Percentiles rank a stretch among this genome's conserved stretches.
Evolutionary conservation across 805 yeast genomes (phyloP).

Genomic region (Metschnikowia gelsemii): DNA sequence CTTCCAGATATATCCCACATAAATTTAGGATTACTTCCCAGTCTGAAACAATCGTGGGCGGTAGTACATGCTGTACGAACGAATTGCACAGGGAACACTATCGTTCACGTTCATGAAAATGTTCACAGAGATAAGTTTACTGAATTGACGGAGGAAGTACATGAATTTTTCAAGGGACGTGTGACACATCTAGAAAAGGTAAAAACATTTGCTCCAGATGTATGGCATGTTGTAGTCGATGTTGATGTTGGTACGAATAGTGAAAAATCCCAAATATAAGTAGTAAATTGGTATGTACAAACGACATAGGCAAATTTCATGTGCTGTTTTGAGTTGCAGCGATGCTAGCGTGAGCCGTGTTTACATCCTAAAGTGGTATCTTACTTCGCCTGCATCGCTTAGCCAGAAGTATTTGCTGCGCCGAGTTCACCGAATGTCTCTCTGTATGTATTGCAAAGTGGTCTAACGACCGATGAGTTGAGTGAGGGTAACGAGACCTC

Average conservation of each 20-base stretch:
- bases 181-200: slow-evolving; percentile 56
- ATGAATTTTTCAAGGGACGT: slow-evolving; percentile 19
- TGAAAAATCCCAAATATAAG: too few relatives aligned
- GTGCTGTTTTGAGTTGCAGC: background rate
- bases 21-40: slow-evolving; percentile 77
- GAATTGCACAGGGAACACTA: slow-evolving; percentile 13
- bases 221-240: slow-evolving; percentile 67
- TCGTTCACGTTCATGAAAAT: slow-evolving; percentile 75
- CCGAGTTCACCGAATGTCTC: background rate
- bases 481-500: too few relatives aligned
- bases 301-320: too few relatives aligned
- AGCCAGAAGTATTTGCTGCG: slow-evolving; percentile 1
- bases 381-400: too few relatives aligned
- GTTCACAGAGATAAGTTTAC: slow-evolving; percentile 47
- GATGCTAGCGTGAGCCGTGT: background rate
- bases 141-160: slow-evolving; percentile 23
- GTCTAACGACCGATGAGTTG: too few relatives aligned
- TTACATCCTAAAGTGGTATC: too few relatives aligned
- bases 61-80: slow-evolving; percentile 16
- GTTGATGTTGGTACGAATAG: slow-evolving; percentile 1
- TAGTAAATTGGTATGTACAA: too few relatives aligned
- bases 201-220: slow-evolving; percentile 85
- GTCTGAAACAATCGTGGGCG: slow-evolving; percentile 63
- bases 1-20: slow-evolving; percentile 51
- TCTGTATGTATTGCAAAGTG: too few relatives aligned